phyloP scores from a whole-genome alignment of 805 yeast species.

The Saccharomycopsis schoenii region DNA sequence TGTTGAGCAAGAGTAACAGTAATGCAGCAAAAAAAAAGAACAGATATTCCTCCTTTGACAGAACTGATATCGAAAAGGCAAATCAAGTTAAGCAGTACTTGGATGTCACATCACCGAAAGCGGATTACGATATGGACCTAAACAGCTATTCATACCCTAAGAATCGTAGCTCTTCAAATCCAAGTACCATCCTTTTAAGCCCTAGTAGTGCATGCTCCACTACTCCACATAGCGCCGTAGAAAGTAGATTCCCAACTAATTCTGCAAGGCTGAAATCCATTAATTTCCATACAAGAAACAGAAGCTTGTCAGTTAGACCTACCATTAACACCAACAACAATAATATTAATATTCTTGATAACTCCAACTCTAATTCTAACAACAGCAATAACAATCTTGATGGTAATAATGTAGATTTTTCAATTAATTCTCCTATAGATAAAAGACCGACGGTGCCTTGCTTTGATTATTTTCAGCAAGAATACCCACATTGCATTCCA shows the following conservation, averaged over 20 bases:
- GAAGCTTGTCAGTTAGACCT: slow-evolving; percentile 13
- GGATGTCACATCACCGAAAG: not conserved
- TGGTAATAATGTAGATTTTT: not conserved
- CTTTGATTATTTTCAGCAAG: slow-evolving; percentile 13
- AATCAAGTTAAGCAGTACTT: not conserved
- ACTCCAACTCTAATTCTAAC: not conserved
- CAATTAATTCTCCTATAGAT: slow-evolving; percentile 5
- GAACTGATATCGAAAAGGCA: slow-evolving; percentile 10
- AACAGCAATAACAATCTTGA: not conserved
- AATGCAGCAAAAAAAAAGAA: not conserved
- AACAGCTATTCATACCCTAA: slow-evolving; percentile 11
- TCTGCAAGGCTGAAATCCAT: slow-evolving; percentile 16
- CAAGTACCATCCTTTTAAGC: slow-evolving; percentile 1
- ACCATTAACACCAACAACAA: not conserved
- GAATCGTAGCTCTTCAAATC: slow-evolving; percentile 11
- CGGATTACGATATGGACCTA: slow-evolving; percentile 1
- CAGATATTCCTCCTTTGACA: slow-evolving; percentile 14
- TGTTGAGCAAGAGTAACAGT: not conserved
- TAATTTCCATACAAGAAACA: slow-evolving; percentile 18
- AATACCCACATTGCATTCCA: slow-evolving; percentile 18
- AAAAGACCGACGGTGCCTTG: slow-evolving; percentile 5
- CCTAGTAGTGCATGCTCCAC: slow-evolving; percentile 7
- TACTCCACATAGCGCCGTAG: not conserved
- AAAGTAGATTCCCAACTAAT: not conserved
- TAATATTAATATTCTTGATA: not conserved